Conservation (phyloP, 495 filamentous ascomycete genomes). For the Gamarada debralockiae region DNA sequence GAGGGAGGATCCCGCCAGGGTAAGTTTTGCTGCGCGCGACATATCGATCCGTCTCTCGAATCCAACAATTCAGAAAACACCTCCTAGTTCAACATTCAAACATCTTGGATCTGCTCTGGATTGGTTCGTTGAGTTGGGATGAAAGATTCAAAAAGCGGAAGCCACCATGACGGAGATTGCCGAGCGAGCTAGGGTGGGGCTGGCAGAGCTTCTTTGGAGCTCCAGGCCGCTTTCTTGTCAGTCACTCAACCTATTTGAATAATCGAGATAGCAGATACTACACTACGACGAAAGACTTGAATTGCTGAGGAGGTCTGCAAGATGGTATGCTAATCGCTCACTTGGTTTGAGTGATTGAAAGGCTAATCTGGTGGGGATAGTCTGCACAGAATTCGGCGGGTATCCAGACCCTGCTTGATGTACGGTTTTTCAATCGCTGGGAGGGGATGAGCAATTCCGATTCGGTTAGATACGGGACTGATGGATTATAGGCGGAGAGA, state of each 20-base stretch:
- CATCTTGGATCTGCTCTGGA: too few relatives aligned
- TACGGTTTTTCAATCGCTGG: slow-evolving; percentile 43
- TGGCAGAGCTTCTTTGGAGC: not conserved
- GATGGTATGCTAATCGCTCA: slow-evolving; percentile 15
- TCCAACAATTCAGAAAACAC: too few relatives aligned
- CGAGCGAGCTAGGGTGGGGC: not conserved
- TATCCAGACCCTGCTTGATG: slow-evolving; percentile 98
- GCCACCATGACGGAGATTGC: not conserved
- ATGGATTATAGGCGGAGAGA: slow-evolving; percentile 73
- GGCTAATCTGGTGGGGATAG: slow-evolving; percentile 40
- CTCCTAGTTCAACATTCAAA: too few relatives aligned
- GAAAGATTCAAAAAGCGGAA: not conserved
- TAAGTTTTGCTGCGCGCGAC: slow-evolving; percentile 87
- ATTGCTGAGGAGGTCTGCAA: slow-evolving; percentile 13
- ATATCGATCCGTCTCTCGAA: slow-evolving; percentile 43
- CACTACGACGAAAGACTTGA: not conserved
- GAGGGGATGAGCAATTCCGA: not conserved
- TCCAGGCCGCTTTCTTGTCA: not conserved
- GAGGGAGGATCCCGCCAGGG: slow-evolving; percentile 71
- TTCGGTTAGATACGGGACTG: slow-evolving; percentile 7
- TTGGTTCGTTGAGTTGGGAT: too few relatives aligned
- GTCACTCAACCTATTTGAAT: not conserved
- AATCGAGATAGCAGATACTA: not conserved
- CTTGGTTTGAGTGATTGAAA: not conserved
- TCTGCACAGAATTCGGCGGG: slow-evolving; percentile 97